These are phyloP conservation scores for Trichomonas vaginalis DNA, from an alignment of 208 protist species.

Conservation along the genomic window DNA sequence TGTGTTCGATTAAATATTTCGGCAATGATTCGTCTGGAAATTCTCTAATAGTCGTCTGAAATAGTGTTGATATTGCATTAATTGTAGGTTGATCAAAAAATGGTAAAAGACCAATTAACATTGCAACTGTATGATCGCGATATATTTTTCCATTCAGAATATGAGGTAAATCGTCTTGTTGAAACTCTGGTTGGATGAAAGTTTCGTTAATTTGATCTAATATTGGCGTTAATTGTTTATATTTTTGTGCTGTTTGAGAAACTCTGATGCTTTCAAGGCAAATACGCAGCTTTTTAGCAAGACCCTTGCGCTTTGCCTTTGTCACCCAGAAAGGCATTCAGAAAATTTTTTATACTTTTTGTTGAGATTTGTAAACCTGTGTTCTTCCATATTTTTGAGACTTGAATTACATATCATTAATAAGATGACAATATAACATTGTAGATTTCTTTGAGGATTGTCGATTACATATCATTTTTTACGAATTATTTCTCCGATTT, in stretches of 20 bases:
- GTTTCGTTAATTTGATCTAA: not conserved
- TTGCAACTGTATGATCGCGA: not conserved
- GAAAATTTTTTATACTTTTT: not conserved
- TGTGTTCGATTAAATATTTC: not conserved
- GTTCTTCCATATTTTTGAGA: too few relatives aligned
- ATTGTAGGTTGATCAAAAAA: conserved; percentile 8
- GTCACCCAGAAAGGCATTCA: not conserved
- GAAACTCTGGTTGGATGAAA: not conserved
- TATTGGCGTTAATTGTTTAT: not conserved
- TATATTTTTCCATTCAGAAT: not conserved
- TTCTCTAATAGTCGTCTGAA: not conserved
- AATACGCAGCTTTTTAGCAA: not conserved
- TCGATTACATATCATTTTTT: too few relatives aligned
- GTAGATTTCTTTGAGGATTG: too few relatives aligned
- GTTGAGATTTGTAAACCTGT: not conserved
- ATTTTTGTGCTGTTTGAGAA: not conserved
- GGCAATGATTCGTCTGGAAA: not conserved
- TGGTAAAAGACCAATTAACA: not conserved
- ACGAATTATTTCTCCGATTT: too few relatives aligned
- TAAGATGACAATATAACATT: too few relatives aligned
- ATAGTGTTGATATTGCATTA: not conserved
- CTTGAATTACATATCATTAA: too few relatives aligned
- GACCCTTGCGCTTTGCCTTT: not conserved
- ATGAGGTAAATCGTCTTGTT: not conserved
- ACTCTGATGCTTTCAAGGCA: not conserved